Evolutionary conservation across 164 flowering plant species (phyloP).

Genomic region (Piper betle): DNA sequence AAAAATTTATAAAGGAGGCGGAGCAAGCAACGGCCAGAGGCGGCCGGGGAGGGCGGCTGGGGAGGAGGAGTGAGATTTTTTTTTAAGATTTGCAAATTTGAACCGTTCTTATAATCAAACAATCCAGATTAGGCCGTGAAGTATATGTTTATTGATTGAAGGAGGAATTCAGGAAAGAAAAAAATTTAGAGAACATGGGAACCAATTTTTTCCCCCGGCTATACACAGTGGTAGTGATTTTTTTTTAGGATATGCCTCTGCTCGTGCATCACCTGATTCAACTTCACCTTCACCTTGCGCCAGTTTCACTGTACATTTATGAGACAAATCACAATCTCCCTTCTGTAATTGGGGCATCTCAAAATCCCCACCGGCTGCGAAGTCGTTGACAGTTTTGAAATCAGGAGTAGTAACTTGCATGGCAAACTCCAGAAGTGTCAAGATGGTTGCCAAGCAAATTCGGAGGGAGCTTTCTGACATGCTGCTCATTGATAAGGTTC

Average conservation of each 20-base stretch:
- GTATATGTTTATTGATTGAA: too few relatives aligned
- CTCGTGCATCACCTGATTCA: conserved; percentile 1
- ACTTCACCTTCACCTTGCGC: neutral
- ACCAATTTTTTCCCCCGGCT: neutral
- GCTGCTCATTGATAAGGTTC: too few relatives aligned
- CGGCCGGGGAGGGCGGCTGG: too few relatives aligned
- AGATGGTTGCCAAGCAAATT: conserved; percentile 17
- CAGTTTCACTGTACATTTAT: neutral
- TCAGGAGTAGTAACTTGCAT: conserved; percentile 30
- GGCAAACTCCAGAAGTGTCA: conserved; percentile 85
- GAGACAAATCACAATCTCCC: neutral
- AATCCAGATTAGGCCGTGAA: too few relatives aligned
- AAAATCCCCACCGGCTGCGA: neutral
- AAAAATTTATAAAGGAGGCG: too few relatives aligned
- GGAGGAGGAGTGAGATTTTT: too few relatives aligned
- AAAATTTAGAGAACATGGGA: too few relatives aligned
- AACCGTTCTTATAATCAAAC: too few relatives aligned
- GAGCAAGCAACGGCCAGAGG: too few relatives aligned
- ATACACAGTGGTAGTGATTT: neutral
- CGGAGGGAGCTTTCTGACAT: conserved; percentile 15
- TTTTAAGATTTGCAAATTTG: too few relatives aligned
- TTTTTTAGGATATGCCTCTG: neutral
- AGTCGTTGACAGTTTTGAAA: neutral
- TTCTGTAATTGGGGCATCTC: neutral
- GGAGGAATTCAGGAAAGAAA: too few relatives aligned